Percentiles rank a stretch among this genome's conserved stretches.
These are phyloP conservation scores for Penicillium occitanis DNA, from an alignment of 2,329 filamentous ascomycete genomes.

Conservation along the genomic window DNA sequence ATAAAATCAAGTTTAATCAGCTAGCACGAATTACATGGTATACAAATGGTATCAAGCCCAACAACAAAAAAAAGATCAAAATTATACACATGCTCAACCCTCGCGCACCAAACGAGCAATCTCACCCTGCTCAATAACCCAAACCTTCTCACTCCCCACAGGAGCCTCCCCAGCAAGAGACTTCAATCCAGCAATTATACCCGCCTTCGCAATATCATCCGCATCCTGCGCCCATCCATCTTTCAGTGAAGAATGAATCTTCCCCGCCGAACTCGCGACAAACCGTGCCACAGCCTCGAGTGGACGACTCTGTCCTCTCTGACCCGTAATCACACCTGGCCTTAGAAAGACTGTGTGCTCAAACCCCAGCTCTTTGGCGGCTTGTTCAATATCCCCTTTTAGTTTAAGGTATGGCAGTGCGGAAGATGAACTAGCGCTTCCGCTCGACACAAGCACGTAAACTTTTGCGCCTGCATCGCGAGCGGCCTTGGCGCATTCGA, in stretches of 20 bases:
- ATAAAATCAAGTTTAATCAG: too few species aligned
- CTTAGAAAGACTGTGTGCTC: conserved; percentile 72
- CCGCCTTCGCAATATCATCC: conserved; percentile 61
- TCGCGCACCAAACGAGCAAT: conserved; percentile 36
- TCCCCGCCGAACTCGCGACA: conserved; percentile 58
- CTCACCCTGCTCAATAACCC: conserved; percentile 39
- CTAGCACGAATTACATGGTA: background rate
- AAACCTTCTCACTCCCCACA: conserved; percentile 42
- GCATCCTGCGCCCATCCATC: conserved; percentile 73
- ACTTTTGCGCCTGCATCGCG: conserved; percentile 69
- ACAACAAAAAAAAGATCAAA: background rate
- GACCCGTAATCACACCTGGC: conserved; percentile 74
- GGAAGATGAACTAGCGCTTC: conserved; percentile 53
- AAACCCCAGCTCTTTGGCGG: conserved; percentile 69
- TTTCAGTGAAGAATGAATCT: conserved; percentile 54
- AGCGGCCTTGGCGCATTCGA: conserved; percentile 73
- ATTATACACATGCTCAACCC: conserved; percentile 23
- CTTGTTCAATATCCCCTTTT: conserved; percentile 85
- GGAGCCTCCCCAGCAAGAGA: conserved; percentile 43
- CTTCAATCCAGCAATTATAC: conserved; percentile 40
- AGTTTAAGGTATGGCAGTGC: conserved; percentile 62
- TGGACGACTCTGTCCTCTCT: conserved; percentile 61
- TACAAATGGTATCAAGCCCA: background rate
- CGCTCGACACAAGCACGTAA: conserved; percentile 73
- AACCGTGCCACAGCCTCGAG: conserved; percentile 59